Evolutionary conservation across 2,329 filamentous ascomycete genomes (phyloP), one percentile per base, ranked within the genome.

Genomic region (Diaporthe australafricana): DNA sequence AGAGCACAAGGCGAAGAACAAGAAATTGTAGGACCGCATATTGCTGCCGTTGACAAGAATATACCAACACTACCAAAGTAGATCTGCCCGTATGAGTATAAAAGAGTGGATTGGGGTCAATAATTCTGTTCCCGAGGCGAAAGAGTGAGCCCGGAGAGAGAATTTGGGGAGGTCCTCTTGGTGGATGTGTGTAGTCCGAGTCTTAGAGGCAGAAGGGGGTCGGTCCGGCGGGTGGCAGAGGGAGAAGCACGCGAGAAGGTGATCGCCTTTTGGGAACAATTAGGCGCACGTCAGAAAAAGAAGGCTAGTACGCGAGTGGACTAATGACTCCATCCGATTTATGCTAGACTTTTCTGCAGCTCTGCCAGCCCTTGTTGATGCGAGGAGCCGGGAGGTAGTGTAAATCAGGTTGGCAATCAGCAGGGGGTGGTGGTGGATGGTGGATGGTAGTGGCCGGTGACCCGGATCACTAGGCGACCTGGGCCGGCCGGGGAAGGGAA

Each of bases 1-100:
- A 30, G 78, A 76, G 75, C 78, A 75, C 70, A 80, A 75, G 12
- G 82, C 75, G 70, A 81, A 75, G 45, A 77, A 77, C 42, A 78
- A 30, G 45, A 75, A 73, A 27, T 48, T 35, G 68, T 62, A 56
- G 57, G 70, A 70, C 56, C 71, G 74, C 76, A 79, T 79, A 7
- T 12, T 75, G 57, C 14, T 55, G 53, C 9, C 8, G 16, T 14
- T 9, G 16, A 14, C 30, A 40, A n/a, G 22, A 40, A 30, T 1
- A 14, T 5, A 14, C 42, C 50, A 17, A 32, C 32, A 20, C 22
- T 32, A 22, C 45, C 53, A 17, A 6, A 22, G 4, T 38, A 14
- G 11, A 42, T 50, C 30, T 50, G 17, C 25, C 42, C 32, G 30
- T 16, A 17, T 8, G 35, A 50, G 6, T 11, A n/a, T 22, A 14